Evolutionary conservation across 306 rosid species (phyloP).

Genomic region (Trifolium subterraneum): DNA sequence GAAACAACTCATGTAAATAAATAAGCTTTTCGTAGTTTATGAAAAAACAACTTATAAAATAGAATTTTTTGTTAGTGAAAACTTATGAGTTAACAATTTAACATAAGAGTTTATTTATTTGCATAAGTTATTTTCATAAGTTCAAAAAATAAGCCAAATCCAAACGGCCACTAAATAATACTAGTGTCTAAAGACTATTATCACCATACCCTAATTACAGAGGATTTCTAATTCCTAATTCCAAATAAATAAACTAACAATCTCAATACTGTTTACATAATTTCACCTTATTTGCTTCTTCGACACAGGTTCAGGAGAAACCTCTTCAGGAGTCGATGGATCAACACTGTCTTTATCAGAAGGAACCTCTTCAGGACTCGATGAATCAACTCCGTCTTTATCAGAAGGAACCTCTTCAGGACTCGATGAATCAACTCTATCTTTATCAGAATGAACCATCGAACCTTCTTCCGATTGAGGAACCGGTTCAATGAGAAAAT

Average conservation of each 20-base stretch:
- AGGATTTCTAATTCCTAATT: too few relatives aligned
- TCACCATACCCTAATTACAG: too few relatives aligned
- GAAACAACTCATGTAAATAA: too few relatives aligned
- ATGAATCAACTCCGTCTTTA: constrained; percentile 41
- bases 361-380: constrained; percentile 43
- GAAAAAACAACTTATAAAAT: too few relatives aligned
- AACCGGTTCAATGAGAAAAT: constrained; percentile 50
- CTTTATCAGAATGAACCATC: constrained; percentile 42
- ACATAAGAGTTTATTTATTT: too few relatives aligned
- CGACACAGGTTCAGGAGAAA: constrained; percentile 52
- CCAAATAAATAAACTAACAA: background rate
- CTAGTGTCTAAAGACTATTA: too few relatives aligned
- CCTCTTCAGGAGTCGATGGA: constrained; percentile 39
- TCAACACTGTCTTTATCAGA: constrained; percentile 47
- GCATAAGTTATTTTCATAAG: too few relatives aligned
- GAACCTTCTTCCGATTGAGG: constrained; percentile 40
- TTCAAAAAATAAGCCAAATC: too few relatives aligned
- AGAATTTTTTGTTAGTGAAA: too few relatives aligned
- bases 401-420: constrained; percentile 49
- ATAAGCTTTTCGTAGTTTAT: too few relatives aligned
- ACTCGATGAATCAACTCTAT: constrained; percentile 26
- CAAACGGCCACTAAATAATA: too few relatives aligned
- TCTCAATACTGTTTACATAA: background rate
- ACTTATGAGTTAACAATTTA: too few relatives aligned
- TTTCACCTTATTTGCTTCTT: constrained; percentile 68